Evolutionary conservation across 2,329 filamentous ascomycete genomes (phyloP).

Genomic region (Beauveria medogensis): DNA sequence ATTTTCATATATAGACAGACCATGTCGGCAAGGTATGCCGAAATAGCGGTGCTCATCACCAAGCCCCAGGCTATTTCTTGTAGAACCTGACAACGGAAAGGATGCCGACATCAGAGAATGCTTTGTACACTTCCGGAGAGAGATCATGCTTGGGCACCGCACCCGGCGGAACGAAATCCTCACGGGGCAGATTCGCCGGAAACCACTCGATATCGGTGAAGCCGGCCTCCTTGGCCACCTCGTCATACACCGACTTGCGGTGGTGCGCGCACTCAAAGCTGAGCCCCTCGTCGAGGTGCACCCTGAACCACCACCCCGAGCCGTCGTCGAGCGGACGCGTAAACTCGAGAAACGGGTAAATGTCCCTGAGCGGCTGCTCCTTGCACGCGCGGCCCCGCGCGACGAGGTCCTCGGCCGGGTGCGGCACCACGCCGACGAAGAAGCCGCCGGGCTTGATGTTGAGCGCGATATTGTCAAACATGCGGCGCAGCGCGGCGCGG

Average conservation of each 20-base stretch:
- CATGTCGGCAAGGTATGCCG: too few species aligned
- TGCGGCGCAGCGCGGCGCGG: slow-evolving; percentile 1
- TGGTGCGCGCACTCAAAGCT: background rate
- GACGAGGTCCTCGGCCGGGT: background rate
- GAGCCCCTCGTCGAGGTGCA: background rate
- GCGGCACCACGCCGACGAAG: slow-evolving; percentile 3
- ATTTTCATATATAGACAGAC: too few species aligned
- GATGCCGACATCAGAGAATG: background rate
- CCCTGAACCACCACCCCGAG: slow-evolving; percentile 1
- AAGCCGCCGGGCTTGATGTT: slow-evolving; percentile 7
- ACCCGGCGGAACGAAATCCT: background rate
- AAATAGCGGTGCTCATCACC: background rate
- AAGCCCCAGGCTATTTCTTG: background rate
- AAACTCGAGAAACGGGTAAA: background rate
- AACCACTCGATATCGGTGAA: background rate
- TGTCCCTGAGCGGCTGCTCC: background rate
- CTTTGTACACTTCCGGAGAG: background rate
- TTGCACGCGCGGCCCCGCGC: background rate
- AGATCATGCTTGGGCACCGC: background rate
- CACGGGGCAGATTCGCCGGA: background rate
- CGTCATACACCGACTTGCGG: background rate
- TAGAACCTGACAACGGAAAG: slow-evolving; percentile 1
- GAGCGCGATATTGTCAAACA: slow-evolving; percentile 5
- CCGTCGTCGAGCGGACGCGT: background rate
- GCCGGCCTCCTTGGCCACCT: background rate